phyloP scores from a whole-genome alignment of 2,329 filamentous ascomycete species.

The Arthrobotrys megalospora region DNA sequence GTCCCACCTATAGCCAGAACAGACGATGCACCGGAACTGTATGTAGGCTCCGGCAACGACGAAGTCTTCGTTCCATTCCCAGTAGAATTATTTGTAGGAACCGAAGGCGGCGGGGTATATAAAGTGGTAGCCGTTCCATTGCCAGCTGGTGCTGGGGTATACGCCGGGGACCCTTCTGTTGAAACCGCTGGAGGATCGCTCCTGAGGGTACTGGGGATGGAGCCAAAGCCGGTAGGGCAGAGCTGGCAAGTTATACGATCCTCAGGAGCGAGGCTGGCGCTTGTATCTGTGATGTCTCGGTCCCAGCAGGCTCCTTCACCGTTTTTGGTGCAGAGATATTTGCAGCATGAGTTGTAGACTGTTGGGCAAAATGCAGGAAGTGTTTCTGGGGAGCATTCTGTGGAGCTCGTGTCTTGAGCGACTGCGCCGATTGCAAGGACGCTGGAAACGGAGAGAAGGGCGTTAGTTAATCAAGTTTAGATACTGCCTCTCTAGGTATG shows the following conservation, averaged over 20 bases:
- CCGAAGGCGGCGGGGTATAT: neutral
- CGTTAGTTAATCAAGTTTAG: neutral
- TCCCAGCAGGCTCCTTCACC: neutral
- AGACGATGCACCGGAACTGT: conserved; percentile 2
- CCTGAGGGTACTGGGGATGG: neutral
- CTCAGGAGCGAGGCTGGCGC: no score
- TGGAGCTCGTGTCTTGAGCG: neutral
- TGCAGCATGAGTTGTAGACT: neutral
- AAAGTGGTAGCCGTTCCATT: neutral
- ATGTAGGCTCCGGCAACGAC: neutral
- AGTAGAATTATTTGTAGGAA: neutral
- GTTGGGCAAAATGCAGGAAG: conserved; percentile 2
- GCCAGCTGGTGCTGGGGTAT: neutral
- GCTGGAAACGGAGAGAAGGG: neutral
- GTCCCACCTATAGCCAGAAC: neutral
- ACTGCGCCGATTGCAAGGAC: neutral
- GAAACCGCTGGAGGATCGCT: neutral
- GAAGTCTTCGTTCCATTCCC: neutral
- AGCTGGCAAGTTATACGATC: neutral
- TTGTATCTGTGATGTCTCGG: neutral
- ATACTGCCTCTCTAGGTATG: neutral
- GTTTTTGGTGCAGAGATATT: neutral
- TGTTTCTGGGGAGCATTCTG: neutral
- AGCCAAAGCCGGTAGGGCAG: neutral
- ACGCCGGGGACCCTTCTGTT: neutral